These are phyloP conservation scores for Bipolaris bicolor DNA, from an alignment of 2,329 filamentous ascomycete species.

Conservation along the genomic window DNA sequence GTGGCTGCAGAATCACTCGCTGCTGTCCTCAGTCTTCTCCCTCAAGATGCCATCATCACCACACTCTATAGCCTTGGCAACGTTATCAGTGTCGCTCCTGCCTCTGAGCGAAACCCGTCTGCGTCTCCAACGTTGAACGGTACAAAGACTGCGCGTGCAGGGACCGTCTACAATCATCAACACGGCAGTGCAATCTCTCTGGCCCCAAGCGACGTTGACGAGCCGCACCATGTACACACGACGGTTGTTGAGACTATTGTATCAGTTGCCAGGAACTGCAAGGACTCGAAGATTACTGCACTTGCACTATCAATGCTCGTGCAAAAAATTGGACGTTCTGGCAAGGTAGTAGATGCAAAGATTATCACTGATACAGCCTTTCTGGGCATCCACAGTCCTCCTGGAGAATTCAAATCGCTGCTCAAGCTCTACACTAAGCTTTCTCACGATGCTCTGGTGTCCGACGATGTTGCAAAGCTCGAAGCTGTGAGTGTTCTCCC, in stretches of 20 bases:
- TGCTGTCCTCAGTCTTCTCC: constrained; percentile 78
- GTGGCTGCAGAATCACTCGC: constrained; percentile 86
- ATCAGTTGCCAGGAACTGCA: constrained; percentile 79
- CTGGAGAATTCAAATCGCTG: constrained; percentile 82
- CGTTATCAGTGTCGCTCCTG: constrained; percentile 76
- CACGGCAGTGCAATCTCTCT: constrained; percentile 82
- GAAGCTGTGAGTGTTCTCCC: constrained; percentile 66
- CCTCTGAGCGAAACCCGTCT: constrained; percentile 55
- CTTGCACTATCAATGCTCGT: constrained; percentile 93
- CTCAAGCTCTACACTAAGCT: constrained; percentile 82
- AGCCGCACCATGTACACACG: constrained; percentile 75
- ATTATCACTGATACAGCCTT: constrained; percentile 84
- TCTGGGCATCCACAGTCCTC: constrained; percentile 76
- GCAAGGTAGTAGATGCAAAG: constrained; percentile 76
- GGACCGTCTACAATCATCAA: constrained; percentile 53
- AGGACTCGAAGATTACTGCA: constrained; percentile 90
- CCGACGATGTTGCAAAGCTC: constrained; percentile 70
- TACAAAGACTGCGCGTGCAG: constrained; percentile 52
- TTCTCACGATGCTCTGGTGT: constrained; percentile 72
- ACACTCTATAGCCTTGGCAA: constrained; percentile 97
- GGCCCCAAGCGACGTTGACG: constrained; percentile 75
- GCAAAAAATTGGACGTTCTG: constrained; percentile 93
- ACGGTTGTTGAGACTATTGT: constrained; percentile 97
- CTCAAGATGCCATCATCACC: constrained; percentile 91
- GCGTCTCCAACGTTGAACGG: constrained; percentile 59